Evolutionary conservation across 768 basidiomycete genomes (phyloP), one percentile per base, ranked within the genome.

Genomic region (Dentipellis sp.): DNA sequence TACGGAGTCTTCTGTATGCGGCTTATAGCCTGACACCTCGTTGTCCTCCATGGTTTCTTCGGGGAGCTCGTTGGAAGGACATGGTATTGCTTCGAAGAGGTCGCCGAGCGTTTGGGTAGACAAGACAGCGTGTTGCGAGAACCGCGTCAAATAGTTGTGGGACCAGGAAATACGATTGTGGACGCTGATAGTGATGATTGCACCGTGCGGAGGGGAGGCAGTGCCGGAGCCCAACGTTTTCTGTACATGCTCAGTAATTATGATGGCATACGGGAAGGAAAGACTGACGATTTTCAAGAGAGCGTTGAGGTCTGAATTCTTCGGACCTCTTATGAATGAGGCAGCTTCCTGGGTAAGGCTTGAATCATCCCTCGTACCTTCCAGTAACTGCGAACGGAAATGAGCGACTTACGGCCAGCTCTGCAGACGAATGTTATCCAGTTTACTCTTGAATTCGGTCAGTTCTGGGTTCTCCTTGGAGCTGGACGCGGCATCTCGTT

Each of bases 31-130:
- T 7, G 63, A 59, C 7, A 73, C 58, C 17, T 63, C 58, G 5
- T 66, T 74, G 1, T 68, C 59, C 19, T 64, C 65, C 39, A 69
- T 53, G 14, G 68, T 58, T 60, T 84, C 79, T 34, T 65, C 61
- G 0, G 77, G 75, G 21, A 80, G 66, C 40, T 82, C 78, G 37
- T 78, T 81, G 2, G 82, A 83, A 5, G 74, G 64, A 60, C 91
- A 91, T 19, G 83, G 80, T 23, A 92, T 77, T 29, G 69, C 68
- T 4, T 74, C 68, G 55, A 77, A 77, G 11, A 91, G 66, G 58
- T 89, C 84, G 17, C 74, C 76, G 2, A 93, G 76, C 0, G 82
- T 86, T 63, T 91, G 86, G 4, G 83, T 83, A n/a, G 87, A 83
- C 14, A 85, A 66, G 7, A 88, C 65, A 10, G 76, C 78, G 64